These are phyloP conservation scores for Alternaria tenuissima DNA, from an alignment of 2,329 filamentous ascomycete genomes.

Conservation along the genomic window DNA sequence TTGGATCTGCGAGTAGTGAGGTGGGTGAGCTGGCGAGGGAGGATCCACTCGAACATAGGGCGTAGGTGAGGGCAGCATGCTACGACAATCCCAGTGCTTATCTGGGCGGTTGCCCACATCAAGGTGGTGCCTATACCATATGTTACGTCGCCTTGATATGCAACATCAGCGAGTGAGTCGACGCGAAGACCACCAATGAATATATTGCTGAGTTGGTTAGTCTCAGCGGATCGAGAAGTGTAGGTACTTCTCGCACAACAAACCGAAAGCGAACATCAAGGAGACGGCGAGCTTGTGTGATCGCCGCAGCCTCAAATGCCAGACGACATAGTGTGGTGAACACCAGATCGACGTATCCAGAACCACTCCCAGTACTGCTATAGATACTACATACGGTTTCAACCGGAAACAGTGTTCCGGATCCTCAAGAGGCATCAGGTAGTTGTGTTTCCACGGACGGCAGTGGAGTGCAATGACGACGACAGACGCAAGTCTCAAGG, in stretches of 20 bases:
- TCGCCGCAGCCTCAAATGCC: conserved; percentile 30
- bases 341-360: conserved; percentile 34
- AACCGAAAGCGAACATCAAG: conserved; percentile 33
- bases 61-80: conserved; percentile 35
- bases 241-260: conserved; percentile 23
- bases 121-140: conserved; percentile 25
- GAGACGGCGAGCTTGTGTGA: conserved; percentile 37
- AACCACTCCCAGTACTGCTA: conserved; percentile 21
- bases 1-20: conserved; percentile 7
- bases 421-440: conserved; percentile 24
- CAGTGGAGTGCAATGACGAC: conserved; percentile 29
- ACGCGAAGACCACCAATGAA: conserved; percentile 26
- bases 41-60: conserved; percentile 33
- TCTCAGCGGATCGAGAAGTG: background rate
- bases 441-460: conserved; percentile 34
- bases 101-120: conserved; percentile 32
- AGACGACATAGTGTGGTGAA: conserved; percentile 37
- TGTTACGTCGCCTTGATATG: conserved; percentile 22
- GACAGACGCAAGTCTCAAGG: conserved; percentile 17
- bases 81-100: conserved; percentile 36
- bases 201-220: conserved; percentile 29
- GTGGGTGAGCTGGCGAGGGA: conserved; percentile 22
- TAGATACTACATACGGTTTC: conserved; percentile 19
- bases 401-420: conserved; percentile 28
- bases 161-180: conserved; percentile 7